These are phyloP conservation scores for Astragalus glycyphyllos DNA, from an alignment of 306 rosid species.

Conservation along the genomic window DNA sequence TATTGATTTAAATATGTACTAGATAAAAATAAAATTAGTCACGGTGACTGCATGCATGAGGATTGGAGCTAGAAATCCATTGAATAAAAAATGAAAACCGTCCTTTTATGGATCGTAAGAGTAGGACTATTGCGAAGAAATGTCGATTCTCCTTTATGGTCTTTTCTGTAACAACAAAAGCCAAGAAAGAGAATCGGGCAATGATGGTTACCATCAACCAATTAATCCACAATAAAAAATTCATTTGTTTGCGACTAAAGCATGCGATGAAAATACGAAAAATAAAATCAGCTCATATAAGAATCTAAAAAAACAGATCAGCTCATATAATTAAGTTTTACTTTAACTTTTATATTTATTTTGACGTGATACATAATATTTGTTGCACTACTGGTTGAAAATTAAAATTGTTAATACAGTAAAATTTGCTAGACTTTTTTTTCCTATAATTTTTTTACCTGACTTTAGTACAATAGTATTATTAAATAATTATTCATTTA, in stretches of 20 bases:
- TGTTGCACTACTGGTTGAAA: no score
- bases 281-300: not conserved
- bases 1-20: not conserved
- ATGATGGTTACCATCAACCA: not conserved
- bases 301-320: no score
- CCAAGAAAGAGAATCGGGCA: slow-evolving; percentile 30
- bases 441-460: no score
- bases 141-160: slow-evolving; percentile 13
- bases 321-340: no score
- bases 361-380: no score
- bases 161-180: not conserved
- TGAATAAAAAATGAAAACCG: not conserved
- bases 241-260: not conserved
- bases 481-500: no score
- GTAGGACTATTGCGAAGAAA: not conserved
- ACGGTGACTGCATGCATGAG: not conserved
- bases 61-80: not conserved
- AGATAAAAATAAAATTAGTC: not conserved
- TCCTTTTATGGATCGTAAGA: slow-evolving; percentile 9
- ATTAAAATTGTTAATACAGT: no score
- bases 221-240: not conserved
- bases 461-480: no score
- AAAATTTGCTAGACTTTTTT: no score
- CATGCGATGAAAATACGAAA: not conserved
- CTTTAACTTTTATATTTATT: no score